Evolutionary conservation across 495 filamentous ascomycete genomes (phyloP).

Genomic region (Evansstolkia leycettana): DNA sequence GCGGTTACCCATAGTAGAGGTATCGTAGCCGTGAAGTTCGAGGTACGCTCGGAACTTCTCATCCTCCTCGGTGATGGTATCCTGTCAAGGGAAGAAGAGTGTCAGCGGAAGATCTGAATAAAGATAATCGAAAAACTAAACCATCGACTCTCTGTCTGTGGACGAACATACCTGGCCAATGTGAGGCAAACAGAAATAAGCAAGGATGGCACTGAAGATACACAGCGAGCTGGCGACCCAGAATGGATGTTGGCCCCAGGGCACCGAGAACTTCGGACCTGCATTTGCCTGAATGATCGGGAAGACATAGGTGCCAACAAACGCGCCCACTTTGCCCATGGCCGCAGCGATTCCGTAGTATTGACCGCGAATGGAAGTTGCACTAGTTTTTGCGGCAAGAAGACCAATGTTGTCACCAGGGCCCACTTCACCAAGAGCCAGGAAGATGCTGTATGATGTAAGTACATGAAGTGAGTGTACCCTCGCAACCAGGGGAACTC

Average conservation of each 20-base stretch:
- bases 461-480: neutral
- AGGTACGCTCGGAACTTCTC: conserved; percentile 59
- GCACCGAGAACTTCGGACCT: conserved; percentile 34
- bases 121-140: no score
- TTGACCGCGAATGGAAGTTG: conserved; percentile 76
- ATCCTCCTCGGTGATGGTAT: conserved; percentile 63
- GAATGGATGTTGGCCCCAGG: conserved; percentile 69
- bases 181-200: conserved; percentile 46
- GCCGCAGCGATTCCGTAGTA: conserved; percentile 89
- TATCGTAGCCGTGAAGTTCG: conserved; percentile 59
- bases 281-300: conserved; percentile 56
- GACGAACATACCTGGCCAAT: conserved; percentile 45
- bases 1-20: conserved; percentile 45
- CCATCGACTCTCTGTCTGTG: no score
- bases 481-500: conserved; percentile 3
- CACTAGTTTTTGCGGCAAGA: conserved; percentile 73
- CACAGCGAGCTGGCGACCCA: conserved; percentile 56
- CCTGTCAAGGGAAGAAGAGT: conserved; percentile 11
- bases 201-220: conserved; percentile 48
- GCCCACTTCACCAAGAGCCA: conserved; percentile 71
- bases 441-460: conserved; percentile 53
- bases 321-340: conserved; percentile 76
- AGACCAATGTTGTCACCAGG: conserved; percentile 90
- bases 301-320: conserved; percentile 78
- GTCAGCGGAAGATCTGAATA: neutral